Base-by-base conservation (phyloP, 1,139 yeast genomes). In the Yamadazyma diddensiae region DNA sequence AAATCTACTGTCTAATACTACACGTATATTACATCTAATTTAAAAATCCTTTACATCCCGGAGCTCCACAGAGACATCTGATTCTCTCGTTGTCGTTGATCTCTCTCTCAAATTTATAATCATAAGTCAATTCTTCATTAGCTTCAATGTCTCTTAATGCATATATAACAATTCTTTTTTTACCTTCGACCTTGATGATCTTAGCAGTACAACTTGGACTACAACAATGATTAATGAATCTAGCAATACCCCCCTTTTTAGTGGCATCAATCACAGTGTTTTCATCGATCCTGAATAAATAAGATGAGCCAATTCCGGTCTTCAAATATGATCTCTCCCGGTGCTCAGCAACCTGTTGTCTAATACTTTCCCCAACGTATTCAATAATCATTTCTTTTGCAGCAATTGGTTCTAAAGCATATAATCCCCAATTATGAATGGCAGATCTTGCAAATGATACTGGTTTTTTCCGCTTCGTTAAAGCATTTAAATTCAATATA, bases 341-440 rank as follows among this genome's bases (percentile, higher is more conserved):
- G 49, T 86, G 78, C 49, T 94, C 98, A 1, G 97, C 95, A 23
- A 90, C 92, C 37, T 88, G 96, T 51, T 90, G 97, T 39, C 98
- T 70, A 21, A 94, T 81, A 38, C 94, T 75, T 50, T 92, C 98
- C 21, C 99, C 99, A n/a, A 92, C 97, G 50, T 92, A 92, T 57
- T 94, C 99, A 40, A 94, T 92, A 49, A 92, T 90, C 97, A 92
- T 92, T 58, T 92, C 98, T 46, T 82, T 84, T 1, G 94, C 94
- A 10, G 88, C 85, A 50, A 92, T 92, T 1, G 95, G 95, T 51
- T 92, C 97, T 52, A 86, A 66, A 0, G 98, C 98, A 59, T 88
- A 92, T 30, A 92, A 62, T 0, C 99, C 99, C 98, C 98, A 92
- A 52, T 92, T 88, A 55, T 94, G 98, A 49, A 92, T 92, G 1